phyloP scores from a whole-genome alignment of 768 basidiomycete species.

The Holtermannia corniformis region DNA sequence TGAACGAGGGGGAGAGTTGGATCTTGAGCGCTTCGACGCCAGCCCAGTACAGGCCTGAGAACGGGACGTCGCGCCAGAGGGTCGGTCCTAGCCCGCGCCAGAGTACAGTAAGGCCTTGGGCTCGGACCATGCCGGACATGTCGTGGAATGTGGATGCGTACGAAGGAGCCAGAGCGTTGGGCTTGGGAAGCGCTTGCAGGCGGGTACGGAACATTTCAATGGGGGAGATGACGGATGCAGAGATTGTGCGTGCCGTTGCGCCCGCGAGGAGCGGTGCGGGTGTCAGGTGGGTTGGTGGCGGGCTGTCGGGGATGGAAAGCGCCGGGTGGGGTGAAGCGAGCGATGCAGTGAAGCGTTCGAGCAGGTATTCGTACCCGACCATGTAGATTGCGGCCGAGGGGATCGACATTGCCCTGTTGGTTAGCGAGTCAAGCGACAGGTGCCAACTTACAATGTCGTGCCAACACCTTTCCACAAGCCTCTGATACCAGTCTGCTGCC shows the following conservation, averaged over 20 bases:
- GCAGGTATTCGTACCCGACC: constrained; percentile 84
- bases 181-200: constrained; percentile 33
- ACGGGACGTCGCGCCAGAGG: constrained; percentile 94
- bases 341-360: constrained; percentile 19
- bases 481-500: constrained; percentile 64
- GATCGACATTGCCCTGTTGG: constrained; percentile 68
- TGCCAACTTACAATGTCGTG: constrained; percentile 63
- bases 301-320: constrained; percentile 8
- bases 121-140: constrained; percentile 52
- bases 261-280: constrained; percentile 71
- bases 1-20: background rate
- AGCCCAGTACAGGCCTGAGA: constrained; percentile 94
- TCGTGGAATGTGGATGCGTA: constrained; percentile 40
- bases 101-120: constrained; percentile 59
- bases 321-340: constrained; percentile 22
- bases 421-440: constrained; percentile 12
- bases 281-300: constrained; percentile 41
- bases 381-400: constrained; percentile 90
- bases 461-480: constrained; percentile 95
- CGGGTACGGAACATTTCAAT: constrained; percentile 41
- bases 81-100: constrained; percentile 90
- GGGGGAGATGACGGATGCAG: constrained; percentile 51
- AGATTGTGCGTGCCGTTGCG: constrained; percentile 65
- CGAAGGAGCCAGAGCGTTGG: constrained; percentile 26
- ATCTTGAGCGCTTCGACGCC: constrained; percentile 49